These are phyloP conservation scores for Trypanosoma rangeli DNA, from an alignment of 208 protist genomes.

Conservation along the genomic window DNA sequence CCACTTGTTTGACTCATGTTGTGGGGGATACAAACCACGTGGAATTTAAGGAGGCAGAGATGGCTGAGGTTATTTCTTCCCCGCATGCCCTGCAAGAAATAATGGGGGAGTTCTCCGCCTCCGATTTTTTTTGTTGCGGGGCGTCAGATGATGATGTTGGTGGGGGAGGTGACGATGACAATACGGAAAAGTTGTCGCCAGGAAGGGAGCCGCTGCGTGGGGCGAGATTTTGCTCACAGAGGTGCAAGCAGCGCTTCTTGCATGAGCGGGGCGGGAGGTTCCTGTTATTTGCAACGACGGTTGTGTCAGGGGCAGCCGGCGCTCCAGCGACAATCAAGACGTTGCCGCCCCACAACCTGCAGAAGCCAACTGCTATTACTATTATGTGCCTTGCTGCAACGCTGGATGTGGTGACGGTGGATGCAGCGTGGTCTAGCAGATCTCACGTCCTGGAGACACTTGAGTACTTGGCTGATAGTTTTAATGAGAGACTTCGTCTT, in stretches of 20 bases:
- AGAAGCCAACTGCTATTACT: conserved; percentile 13
- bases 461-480: conserved; percentile 33
- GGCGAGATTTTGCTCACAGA: conserved; percentile 13
- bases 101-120: conserved; percentile 12
- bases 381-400: conserved; percentile 14
- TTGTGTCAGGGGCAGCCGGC: background rate
- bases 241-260: conserved; percentile 16
- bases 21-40: background rate
- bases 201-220: background rate
- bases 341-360: background rate
- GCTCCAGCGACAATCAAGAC: background rate
- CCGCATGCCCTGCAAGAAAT: conserved; percentile 10
- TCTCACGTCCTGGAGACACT: conserved; percentile 32
- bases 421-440: conserved; percentile 31
- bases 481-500: conserved; percentile 51
- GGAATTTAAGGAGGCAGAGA: background rate
- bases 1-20: too few relatives aligned
- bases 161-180: background rate
- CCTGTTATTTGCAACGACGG: background rate
- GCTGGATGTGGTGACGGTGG: conserved; percentile 13
- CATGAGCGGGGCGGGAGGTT: conserved; percentile 14
- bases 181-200: background rate
- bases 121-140: conserved; percentile 1
- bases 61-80: background rate
- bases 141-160: background rate